Evolutionary conservation across 345 rosid species (phyloP), one percentile per base, ranked within the genome.

Genomic region (Cardamine occulta): DNA sequence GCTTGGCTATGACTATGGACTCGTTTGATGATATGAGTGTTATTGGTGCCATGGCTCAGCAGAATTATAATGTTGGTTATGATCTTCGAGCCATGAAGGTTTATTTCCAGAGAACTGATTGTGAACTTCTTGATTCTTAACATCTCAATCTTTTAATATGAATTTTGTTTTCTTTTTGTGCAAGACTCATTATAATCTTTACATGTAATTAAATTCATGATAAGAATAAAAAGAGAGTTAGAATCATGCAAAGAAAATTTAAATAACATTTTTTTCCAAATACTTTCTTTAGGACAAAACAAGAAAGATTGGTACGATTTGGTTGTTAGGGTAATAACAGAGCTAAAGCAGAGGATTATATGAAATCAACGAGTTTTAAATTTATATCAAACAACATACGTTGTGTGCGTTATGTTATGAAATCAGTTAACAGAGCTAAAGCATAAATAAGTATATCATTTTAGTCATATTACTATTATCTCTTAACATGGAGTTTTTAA

Each of bases 1-100:
- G 91, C 72, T 72, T 85, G 78, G 84, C 88, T 8, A 60, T 88
- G 58, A 68, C 13, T 31, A 66, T 66, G 74, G 60, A 78, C 37
- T 1, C 60, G 23, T 58, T 66, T 0, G 81, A 78, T 72, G 81
- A 72, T 60, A 78, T 72, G 79, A 79, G n/a, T 31, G 82, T 79
- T 63, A 79, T 79, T 68, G 82, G 82, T 59, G 79, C 72, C n/a
- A 47, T 68, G 75, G 75, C 82, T 63, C 82, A 79, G 53, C 79
- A 74, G 9, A 70, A 48, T 14, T 74, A 79, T 40, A 79, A 79
- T 23, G 60, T 74, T 60, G 82, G 67, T 19, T 79, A 44, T 63
- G 72, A 79, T 74, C 82, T 79, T 69, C 23, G 49, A 18, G 47
- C 21, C 24, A 79, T 61, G 74, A 63, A 63, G 24, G 79, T 79